Base-by-base conservation (phyloP, 805 yeast species). In the Zygosaccharomyces rouxii region DNA sequence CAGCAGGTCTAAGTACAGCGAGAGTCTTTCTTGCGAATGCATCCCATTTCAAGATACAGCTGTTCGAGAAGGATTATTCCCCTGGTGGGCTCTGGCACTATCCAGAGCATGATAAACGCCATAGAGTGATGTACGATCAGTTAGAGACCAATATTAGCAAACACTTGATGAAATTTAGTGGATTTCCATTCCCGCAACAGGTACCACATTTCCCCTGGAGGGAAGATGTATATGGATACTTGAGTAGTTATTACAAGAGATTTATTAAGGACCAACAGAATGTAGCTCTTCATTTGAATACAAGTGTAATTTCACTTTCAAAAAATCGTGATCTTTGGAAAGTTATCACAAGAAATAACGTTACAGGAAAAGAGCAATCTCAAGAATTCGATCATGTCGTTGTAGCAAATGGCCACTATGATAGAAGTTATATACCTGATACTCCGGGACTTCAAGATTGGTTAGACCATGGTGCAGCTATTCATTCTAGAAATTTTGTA, bases 41-140 rank as follows among this genome's bases (percentile, higher is more conserved):
- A 16, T 58, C 64, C 1, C 60, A 68, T 3, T 76, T 77, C 53
- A 67, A 72, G 39, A 71, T 86, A 42, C 78, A 76, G 22, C 71
- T 84, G 4, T 85, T 74, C 59, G 95, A 86, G 54, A 71, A 76
- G 41, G 73, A 85, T 52, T 55, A 68, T 6, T 63, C 66, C n/a
- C 61, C 77, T n/a, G 96, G 95, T 11, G 96, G 96, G 0, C 69
- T 87, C 7, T 88, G 96, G 96, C 77, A 80, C 60, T 84, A 73
- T 71, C 47, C 71, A 62, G 46, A 69, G 38, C 42, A 53, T 42
- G 59, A 49, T 3, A 62, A 62, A 35, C 46, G 55, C 31, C 42
- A 48, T 6, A 48, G 66, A 16, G 71, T 90, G 0, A 78, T 84
- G 60, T 87, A 87, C 62, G 77, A 80, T 43, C 63, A 71, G 37